Base-by-base conservation (phyloP, 1,139 yeast species). In the Kodamaea sp. region DNA sequence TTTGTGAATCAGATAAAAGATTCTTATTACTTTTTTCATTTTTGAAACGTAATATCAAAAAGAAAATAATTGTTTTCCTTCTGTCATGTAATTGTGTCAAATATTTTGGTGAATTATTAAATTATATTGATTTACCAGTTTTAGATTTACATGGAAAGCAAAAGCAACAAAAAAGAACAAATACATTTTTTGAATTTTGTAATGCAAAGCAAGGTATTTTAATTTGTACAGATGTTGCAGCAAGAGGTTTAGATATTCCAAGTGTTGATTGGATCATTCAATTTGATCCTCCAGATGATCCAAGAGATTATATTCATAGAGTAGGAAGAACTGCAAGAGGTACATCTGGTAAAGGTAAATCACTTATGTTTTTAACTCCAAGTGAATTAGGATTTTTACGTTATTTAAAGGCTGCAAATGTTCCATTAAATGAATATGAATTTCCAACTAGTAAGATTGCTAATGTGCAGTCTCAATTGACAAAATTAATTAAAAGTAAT, bases 61-160 rank as follows among this genome's bases (percentile, higher is more conserved):
- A 92, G 77, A 85, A 85, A 61, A 79, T 87, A 46, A 90, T 92
- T 70, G 98, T 94, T 27, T 94, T 92, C 63, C 71, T 92, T 58
- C 89, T 97, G 12, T 88, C 97, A 3, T 90, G 97, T 75, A 92
- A 92, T 72, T 84, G 96, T 62, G 99, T 92, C 50, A 90, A 89
- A 66, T 92, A 89, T 65, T 90, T 88, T 60, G 92, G 96, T 34
- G 98, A 94, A 65, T 73, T 92, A 49, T 75, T 94, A 52, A 94
- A 92, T 64, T 92, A 92, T 65, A 92, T 92, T 54, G 97, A 90
- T 59, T 75, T 92, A 53, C 98, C 98, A 27, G 99, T 94, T 9
- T 75, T 92, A 51, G 97, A 89, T 59, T 73, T 92, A 46, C 98
- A 92, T 60, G 99, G 99, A 32, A 92, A 92, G 64, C 98, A 92